These are phyloP conservation scores for Phallus indusiatus DNA, from an alignment of 768 basidiomycete genomes.

Conservation along the genomic window DNA sequence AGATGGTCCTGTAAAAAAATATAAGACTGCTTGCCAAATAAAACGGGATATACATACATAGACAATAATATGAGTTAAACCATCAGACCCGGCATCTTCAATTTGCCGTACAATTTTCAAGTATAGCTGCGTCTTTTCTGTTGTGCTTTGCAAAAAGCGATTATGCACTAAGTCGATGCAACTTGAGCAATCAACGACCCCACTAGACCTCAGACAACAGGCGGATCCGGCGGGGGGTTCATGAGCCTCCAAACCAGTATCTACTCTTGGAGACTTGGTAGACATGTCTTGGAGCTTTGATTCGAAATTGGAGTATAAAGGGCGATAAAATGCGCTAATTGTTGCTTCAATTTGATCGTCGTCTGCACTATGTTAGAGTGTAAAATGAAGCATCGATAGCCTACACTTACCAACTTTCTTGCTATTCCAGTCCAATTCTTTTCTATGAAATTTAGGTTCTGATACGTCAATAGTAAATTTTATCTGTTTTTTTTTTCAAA, in stretches of 20 bases:
- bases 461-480: constrained; percentile 64
- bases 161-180: neutral
- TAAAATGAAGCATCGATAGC: too few relatives aligned
- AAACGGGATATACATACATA: neutral
- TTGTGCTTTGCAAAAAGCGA: neutral
- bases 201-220: neutral
- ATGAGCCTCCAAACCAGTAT: neutral
- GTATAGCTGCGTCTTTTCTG: neutral
- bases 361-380: constrained; percentile 33
- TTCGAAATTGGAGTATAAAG: constrained; percentile 27
- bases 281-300: constrained; percentile 8
- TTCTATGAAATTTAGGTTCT: constrained; percentile 44
- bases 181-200: neutral
- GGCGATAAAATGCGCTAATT: constrained; percentile 21
- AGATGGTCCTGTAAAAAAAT: neutral
- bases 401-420: constrained; percentile 66
- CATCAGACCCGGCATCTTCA: neutral
- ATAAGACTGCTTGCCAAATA: neutral
- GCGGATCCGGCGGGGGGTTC: neutral
- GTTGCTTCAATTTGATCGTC: constrained; percentile 77
- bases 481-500: constrained; percentile 34
- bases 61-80: neutral
- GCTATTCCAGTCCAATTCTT: constrained; percentile 71
- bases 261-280: neutral
- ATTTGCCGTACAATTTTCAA: neutral